phyloP scores from a whole-genome alignment of 345 rosid genomes.

The Citrus glauca region DNA sequence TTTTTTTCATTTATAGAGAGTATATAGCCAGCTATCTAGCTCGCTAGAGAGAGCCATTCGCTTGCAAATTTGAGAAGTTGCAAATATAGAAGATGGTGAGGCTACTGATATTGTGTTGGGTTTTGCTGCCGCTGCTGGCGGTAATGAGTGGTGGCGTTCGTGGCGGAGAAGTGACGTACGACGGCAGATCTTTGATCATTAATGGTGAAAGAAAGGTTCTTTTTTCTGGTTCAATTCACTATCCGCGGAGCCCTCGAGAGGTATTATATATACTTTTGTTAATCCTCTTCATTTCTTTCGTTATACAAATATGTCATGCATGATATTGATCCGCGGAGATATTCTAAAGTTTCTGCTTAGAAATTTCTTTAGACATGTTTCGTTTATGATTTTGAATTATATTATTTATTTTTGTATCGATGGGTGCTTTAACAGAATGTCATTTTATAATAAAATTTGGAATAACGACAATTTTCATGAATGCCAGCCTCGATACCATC shows the following conservation, averaged over 20 bases:
- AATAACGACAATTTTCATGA: no score
- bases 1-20: neutral
- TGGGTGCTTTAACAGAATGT: neutral
- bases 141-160: neutral
- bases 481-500: no score
- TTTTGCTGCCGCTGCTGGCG: neutral
- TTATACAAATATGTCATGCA: neutral
- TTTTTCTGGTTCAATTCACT: conserved; percentile 62
- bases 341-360: neutral
- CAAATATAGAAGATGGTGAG: neutral
- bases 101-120: neutral
- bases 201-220: conserved; percentile 49
- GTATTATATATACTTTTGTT: conserved; percentile 11
- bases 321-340: neutral
- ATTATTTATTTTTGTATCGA: neutral
- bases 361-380: neutral
- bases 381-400: neutral
- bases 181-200: conserved; percentile 47
- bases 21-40: neutral
- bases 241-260: conserved; percentile 62
- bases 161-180: conserved; percentile 34
- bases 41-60: neutral
- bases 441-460: no score
- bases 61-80: neutral
- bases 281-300: neutral